Percentiles rank a stretch among this genome's conserved stretches.
Conservation (phyloP, 2,329 filamentous ascomycete species). For the Cytospora mali region DNA sequence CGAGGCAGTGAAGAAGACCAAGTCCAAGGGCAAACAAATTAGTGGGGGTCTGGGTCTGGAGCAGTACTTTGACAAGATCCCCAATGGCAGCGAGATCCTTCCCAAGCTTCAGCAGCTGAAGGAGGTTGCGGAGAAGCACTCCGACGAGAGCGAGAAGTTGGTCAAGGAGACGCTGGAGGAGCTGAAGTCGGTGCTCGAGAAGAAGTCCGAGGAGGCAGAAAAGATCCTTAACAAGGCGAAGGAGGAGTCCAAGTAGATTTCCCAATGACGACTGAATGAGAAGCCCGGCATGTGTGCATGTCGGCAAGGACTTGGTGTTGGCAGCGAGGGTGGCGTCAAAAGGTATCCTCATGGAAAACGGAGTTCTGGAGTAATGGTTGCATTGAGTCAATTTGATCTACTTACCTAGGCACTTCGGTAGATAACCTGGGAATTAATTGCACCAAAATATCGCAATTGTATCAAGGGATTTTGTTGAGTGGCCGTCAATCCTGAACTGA, state of each 20-base stretch:
- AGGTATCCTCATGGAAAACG: neutral
- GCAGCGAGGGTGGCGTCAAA: neutral
- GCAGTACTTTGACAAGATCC: conserved; percentile 67
- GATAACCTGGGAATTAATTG: neutral
- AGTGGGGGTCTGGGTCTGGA: conserved; percentile 52
- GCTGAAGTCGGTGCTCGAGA: conserved; percentile 64
- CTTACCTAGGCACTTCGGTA: neutral
- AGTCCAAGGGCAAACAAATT: conserved; percentile 49
- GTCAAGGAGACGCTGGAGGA: conserved; percentile 70
- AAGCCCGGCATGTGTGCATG: neutral
- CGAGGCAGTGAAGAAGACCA: conserved; percentile 60
- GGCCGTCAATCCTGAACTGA: neutral
- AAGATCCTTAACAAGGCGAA: conserved; percentile 60
- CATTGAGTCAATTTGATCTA: neutral
- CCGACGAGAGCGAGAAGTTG: conserved; percentile 69
- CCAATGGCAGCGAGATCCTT: conserved; percentile 64
- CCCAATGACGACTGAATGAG: neutral
- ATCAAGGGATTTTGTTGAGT: neutral
- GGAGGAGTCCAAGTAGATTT: conserved; percentile 46
- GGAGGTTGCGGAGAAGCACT: conserved; percentile 67
- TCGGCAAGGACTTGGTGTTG: neutral
- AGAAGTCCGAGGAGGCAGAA: conserved; percentile 58
- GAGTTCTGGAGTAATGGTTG: too few species aligned
- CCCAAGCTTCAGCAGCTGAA: conserved; percentile 67
- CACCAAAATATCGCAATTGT: neutral